Conservation (phyloP, 257 asterid species). For the Solanum raphanifolium region DNA sequence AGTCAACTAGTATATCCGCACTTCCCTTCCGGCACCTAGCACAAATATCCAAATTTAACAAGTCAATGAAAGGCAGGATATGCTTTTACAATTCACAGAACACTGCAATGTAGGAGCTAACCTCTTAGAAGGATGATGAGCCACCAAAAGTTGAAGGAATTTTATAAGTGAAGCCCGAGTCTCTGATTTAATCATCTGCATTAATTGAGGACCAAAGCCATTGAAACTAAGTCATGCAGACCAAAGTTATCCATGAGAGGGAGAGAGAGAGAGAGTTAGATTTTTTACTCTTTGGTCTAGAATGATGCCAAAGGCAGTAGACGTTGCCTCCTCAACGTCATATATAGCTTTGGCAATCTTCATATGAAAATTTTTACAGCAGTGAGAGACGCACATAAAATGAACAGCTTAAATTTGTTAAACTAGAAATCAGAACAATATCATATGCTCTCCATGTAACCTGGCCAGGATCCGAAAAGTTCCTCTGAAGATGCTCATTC, state of each 20-base stretch:
- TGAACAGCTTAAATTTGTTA: not conserved
- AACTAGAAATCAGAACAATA: not conserved
- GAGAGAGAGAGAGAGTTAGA: not conserved
- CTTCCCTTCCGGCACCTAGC: slow-evolving; percentile 91
- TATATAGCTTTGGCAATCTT: slow-evolving; percentile 77
- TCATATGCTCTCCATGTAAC: slow-evolving; percentile 18
- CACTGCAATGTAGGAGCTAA: slow-evolving; percentile 4
- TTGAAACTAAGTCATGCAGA: not conserved
- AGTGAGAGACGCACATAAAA: slow-evolving; percentile 15
- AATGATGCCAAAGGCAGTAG: slow-evolving; percentile 63
- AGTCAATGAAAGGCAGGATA: not conserved
- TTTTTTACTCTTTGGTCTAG: slow-evolving; percentile 55
- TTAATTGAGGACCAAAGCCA: not conserved
- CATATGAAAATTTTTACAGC: slow-evolving; percentile 10
- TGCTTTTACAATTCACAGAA: not conserved
- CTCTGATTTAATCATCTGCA: slow-evolving; percentile 75
- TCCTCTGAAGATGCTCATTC: slow-evolving; percentile 56
- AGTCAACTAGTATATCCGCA: slow-evolving; percentile 81
- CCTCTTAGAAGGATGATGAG: slow-evolving; percentile 97
- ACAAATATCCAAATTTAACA: slow-evolving; percentile 3
- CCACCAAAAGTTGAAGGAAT: slow-evolving; percentile 84
- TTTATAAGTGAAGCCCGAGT: slow-evolving; percentile 55
- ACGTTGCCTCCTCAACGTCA: slow-evolving; percentile 95
- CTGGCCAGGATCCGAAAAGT: slow-evolving; percentile 65
- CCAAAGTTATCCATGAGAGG: not conserved